Evolutionary conservation across 495 filamentous ascomycete genomes (phyloP), one percentile per base, ranked within the genome.

Genomic region (Cryomyces antarcticus): DNA sequence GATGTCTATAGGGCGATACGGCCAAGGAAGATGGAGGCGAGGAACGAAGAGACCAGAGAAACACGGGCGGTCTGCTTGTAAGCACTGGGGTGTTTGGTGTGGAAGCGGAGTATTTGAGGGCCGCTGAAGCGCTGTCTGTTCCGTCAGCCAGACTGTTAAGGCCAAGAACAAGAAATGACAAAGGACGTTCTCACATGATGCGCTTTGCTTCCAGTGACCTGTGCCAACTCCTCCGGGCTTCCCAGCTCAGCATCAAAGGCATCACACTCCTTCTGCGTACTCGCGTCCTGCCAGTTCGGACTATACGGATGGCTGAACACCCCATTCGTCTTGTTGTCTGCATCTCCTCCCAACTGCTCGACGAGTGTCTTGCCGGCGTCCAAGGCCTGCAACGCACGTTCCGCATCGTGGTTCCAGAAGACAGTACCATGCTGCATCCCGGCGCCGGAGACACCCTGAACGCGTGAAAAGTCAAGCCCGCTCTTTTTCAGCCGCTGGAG

Each of bases 391-490:
- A 96, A 66, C 24, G 79, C 49, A 5, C 50, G 41, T 56, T 86
- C 82, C n/a, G 78, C 86, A 43, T 78, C 63, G 12, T 62, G 46
- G 28, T 68, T 77, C 88, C 89, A 96, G 64, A 92, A 82, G 4
- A 97, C 83, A 55, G 86, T 95, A 5, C 87, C 88, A 54, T 96
- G 89, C 62, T 97, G 89, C 66, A 94, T 88, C 43, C 89, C 88
- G 9, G 88, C 88, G 28, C 82, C 89, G 49, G 80, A 87, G 49
- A 97, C 70, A 17, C 87, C 89, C 49, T 69, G 71, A 28, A 97
- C 76, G 24, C 73, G 72, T 42, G 65, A 56, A 50, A 94, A 81
- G 46, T 92, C 83, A 33, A 87, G 70, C 0, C 80, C 78, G 45
- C 75, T 68, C 37, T 75, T 68, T 52, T 75, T 68, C 46, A 97